Evolutionary conservation across 1,284 basidiomycete species (phyloP), one percentile per base, ranked within the genome.

Genomic region (Boletus sp.): DNA sequence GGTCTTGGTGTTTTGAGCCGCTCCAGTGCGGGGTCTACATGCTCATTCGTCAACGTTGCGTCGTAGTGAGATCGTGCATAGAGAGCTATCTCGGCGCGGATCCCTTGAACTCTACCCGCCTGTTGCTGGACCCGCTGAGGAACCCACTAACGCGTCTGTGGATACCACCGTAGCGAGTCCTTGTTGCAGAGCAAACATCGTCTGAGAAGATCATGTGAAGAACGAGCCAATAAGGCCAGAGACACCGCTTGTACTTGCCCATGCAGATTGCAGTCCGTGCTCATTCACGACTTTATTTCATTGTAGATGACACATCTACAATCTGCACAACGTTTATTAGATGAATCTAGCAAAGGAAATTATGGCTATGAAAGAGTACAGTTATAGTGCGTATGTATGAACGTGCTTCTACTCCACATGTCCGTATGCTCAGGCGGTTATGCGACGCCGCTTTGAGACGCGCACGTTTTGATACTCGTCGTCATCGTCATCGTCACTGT

Each of bases 401-500:
- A 59, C 51, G 49, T 62, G 42, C 51, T 42, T 54, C 49, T 51
- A 54, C 48, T 46, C 40, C 49, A 42, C 44, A 37, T 53, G 60
- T 63, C 58, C 52, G 8, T 63, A 25, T 19, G 35, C 36, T 66
- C 51, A 66, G 33, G 43, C 37, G 36, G 36, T 50, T 44, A 60
- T 64, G 41, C 65, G 64, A 36, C 64, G 67, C 34, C 67, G 67
- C 52, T 69, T 66, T 22, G 53, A 44, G 41, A 58, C 53, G 33
- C 66, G 62, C 34, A 57, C 48, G 34, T 62, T 66, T 54, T 65
- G 66, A 50, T 64, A 66, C 49, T 72, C 69, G 17, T 76, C 75
- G 51, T 77, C 74, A 44, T 75, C 75, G 29, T 77, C 75, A 41
- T 77, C 76, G 39, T 73, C 72, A 36, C 69, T 75, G 52, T 67